Percentiles rank a stretch among this genome's conserved stretches.
These are phyloP conservation scores for Thinopyrum elongatum DNA, from an alignment of 176 grass and related monocot species.

Conservation along the genomic window DNA sequence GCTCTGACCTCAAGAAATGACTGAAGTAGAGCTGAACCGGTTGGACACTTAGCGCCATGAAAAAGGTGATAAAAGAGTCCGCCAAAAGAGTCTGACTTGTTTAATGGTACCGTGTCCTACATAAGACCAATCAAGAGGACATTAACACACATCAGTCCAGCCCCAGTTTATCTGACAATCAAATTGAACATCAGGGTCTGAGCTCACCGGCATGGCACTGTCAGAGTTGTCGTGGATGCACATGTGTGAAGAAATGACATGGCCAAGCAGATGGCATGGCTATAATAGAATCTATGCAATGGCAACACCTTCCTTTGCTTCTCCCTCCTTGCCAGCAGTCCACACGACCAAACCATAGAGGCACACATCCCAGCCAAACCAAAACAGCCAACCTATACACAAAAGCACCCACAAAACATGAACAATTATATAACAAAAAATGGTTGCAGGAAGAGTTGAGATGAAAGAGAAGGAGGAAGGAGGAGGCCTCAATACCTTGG, in stretches of 20 bases:
- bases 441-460: background rate
- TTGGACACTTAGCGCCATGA: background rate
- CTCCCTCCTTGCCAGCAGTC: background rate
- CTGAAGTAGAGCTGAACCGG: background rate
- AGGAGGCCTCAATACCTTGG: background rate
- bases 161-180: too few relatives aligned
- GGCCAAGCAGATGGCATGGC: too few relatives aligned
- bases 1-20: background rate
- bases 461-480: background rate
- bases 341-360: background rate
- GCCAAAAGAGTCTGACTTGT: background rate
- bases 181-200: too few relatives aligned
- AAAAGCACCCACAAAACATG: background rate
- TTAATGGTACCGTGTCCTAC: background rate
- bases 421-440: background rate
- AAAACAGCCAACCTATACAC: background rate
- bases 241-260: too few relatives aligned
- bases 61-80: background rate
- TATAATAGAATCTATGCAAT: too few relatives aligned
- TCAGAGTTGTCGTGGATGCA: too few relatives aligned
- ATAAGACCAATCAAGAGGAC: background rate
- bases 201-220: too few relatives aligned
- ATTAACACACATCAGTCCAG: too few relatives aligned
- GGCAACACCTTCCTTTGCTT: too few relatives aligned
- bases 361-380: background rate